These are phyloP conservation scores for Aspergillus brasiliensis DNA, from an alignment of 2,329 filamentous ascomycete species.

Conservation along the genomic window DNA sequence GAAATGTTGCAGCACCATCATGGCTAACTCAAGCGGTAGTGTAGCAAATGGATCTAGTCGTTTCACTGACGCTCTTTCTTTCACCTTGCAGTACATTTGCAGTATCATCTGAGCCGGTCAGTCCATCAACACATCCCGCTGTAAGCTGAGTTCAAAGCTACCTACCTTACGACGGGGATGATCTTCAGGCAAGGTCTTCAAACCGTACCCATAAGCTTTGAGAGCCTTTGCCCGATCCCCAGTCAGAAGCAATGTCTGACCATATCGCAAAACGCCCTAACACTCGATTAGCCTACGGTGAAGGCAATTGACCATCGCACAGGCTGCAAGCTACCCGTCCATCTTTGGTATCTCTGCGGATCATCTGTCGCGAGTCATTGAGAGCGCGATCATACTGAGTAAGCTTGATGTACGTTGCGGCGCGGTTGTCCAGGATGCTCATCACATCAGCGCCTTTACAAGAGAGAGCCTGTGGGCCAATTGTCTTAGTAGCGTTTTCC, in stretches of 20 bases:
- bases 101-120: slow-evolving; percentile 31
- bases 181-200: slow-evolving; percentile 53
- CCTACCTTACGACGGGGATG: slow-evolving; percentile 37
- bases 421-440: slow-evolving; percentile 56
- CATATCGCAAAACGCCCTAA: slow-evolving; percentile 59
- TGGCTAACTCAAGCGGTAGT: slow-evolving; percentile 57
- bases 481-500: slow-evolving; percentile 9
- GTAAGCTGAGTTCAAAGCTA: slow-evolving; percentile 9
- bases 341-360: slow-evolving; percentile 53
- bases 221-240: slow-evolving; percentile 56
- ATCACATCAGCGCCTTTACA: slow-evolving; percentile 35
- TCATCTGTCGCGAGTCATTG: slow-evolving; percentile 60
- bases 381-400: slow-evolving; percentile 54
- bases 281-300: slow-evolving; percentile 9
- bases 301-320: background rate
- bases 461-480: slow-evolving; percentile 39
- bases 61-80: slow-evolving; percentile 31
- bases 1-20: slow-evolving; percentile 55
- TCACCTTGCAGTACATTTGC: slow-evolving; percentile 51
- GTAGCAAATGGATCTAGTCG: slow-evolving; percentile 53
- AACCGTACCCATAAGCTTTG: slow-evolving; percentile 60
- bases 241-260: slow-evolving; percentile 49
- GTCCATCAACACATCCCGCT: background rate
- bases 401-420: slow-evolving; percentile 58
- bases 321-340: slow-evolving; percentile 44